These are phyloP conservation scores for Trypanosoma cruzi DNA, from an alignment of 208 protist genomes.

Conservation along the genomic window DNA sequence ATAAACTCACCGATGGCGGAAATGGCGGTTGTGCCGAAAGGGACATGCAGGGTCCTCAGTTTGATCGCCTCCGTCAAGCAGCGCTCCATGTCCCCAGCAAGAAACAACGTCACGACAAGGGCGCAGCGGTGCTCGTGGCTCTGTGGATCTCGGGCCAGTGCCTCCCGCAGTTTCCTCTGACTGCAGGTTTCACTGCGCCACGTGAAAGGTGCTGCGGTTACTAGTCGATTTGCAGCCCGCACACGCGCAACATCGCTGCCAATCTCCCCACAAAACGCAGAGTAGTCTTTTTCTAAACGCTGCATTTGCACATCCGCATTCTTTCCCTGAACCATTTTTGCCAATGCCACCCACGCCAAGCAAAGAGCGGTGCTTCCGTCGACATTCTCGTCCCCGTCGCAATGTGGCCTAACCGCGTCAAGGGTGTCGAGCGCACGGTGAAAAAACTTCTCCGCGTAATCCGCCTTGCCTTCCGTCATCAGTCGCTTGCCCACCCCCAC, in stretches of 20 bases:
- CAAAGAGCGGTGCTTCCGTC: slow-evolving; percentile 60
- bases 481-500: slow-evolving; percentile 62
- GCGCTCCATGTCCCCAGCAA: slow-evolving; percentile 82
- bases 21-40: slow-evolving; percentile 67
- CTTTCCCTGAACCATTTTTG: slow-evolving; percentile 67
- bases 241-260: slow-evolving; percentile 62
- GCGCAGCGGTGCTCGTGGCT: slow-evolving; percentile 46
- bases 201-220: slow-evolving; percentile 37
- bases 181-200: slow-evolving; percentile 67
- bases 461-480: slow-evolving; percentile 50
- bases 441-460: slow-evolving; percentile 87
- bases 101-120: slow-evolving; percentile 84
- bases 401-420: slow-evolving; percentile 42
- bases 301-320: slow-evolving; percentile 33
- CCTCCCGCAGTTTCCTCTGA: slow-evolving; percentile 41
- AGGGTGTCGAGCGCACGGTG: slow-evolving; percentile 63
- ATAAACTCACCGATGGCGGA: slow-evolving; percentile 59
- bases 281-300: slow-evolving; percentile 36
- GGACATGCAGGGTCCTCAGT: slow-evolving; percentile 39
- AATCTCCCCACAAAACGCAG: slow-evolving; percentile 39
- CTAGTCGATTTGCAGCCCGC: slow-evolving; percentile 35
- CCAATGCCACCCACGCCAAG: slow-evolving; percentile 64
- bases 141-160: slow-evolving; percentile 36
- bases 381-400: slow-evolving; percentile 9
- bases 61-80: slow-evolving; percentile 86